Percentiles rank a stretch among this genome's conserved stretches.
phyloP scores from a whole-genome alignment of 768 basidiomycete genomes.

The Porpolomopsis calyptriformis region DNA sequence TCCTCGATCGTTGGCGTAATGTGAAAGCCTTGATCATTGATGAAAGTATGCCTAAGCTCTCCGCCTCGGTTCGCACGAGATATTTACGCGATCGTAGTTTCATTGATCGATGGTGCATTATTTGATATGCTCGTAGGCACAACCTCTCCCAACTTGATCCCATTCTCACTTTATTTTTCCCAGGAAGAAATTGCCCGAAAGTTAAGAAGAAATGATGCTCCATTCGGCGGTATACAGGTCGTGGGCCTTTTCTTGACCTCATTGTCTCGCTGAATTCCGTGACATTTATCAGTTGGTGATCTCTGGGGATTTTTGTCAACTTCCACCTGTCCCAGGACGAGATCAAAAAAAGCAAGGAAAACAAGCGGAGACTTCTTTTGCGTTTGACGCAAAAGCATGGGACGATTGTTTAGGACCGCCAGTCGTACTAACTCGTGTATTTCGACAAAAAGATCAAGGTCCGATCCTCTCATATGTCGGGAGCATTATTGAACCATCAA shows the following conservation, averaged over 20 bases:
- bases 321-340: constrained; percentile 80
- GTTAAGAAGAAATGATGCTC: constrained; percentile 39
- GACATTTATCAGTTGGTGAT: constrained; percentile 47
- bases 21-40: constrained; percentile 70
- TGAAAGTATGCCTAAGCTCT: constrained; percentile 46
- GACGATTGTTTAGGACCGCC: constrained; percentile 44
- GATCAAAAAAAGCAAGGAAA: constrained; percentile 37
- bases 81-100: constrained; percentile 39
- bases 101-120: constrained; percentile 74
- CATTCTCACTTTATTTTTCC: constrained; percentile 19
- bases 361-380: constrained; percentile 46
- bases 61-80: background rate
- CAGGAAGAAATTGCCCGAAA: constrained; percentile 55
- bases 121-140: constrained; percentile 69
- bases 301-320: constrained; percentile 86
- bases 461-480: constrained; percentile 7
- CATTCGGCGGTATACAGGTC: constrained; percentile 86
- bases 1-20: constrained; percentile 51
- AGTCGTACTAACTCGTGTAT: constrained; percentile 61
- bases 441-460: constrained; percentile 81
- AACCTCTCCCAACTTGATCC: background rate
- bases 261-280: background rate
- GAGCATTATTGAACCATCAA: too few species aligned
- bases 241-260: background rate
- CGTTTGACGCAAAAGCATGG: constrained; percentile 79